Evolutionary conservation across 164 flowering plant genomes (phyloP).

Genomic region (grape (Vitis vinifera)): DNA sequence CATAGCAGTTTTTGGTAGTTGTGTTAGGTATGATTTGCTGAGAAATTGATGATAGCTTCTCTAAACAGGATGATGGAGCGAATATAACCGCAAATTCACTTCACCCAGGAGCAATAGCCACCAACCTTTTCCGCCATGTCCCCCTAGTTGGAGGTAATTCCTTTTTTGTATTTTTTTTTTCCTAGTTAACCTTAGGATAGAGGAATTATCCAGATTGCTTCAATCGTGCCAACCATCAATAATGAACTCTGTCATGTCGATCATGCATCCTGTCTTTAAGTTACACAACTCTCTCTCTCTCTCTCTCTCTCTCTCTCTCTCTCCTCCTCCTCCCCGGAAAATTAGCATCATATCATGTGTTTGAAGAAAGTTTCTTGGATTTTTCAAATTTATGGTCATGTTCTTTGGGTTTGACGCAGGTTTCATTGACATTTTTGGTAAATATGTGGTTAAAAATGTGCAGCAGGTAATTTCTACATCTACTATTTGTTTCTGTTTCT

Average conservation of each 20-base stretch:
- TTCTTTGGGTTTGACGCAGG: slow-evolving; percentile 26
- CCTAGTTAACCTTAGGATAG: no score
- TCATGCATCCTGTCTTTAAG: no score
- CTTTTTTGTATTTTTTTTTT: no score
- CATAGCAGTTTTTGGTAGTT: not conserved
- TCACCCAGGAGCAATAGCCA: slow-evolving; percentile 55
- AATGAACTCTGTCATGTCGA: no score
- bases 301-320: no score
- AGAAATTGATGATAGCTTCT: not conserved
- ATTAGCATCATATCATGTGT: no score
- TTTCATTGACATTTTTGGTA: slow-evolving; percentile 29
- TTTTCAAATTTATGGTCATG: not conserved
- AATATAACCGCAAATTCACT: slow-evolving; percentile 55
- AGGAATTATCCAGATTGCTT: no score
- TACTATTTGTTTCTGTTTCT: no score
- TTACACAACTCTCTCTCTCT: no score
- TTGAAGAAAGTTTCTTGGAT: no score
- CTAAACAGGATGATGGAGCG: slow-evolving; percentile 45
- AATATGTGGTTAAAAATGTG: slow-evolving; percentile 35
- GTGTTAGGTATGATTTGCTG: not conserved
- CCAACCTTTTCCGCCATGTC: slow-evolving; percentile 47
- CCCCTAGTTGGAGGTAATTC: slow-evolving; percentile 28
- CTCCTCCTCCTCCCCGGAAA: no score
- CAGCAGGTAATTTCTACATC: slow-evolving; percentile 30
- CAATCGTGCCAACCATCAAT: no score